Evolutionary conservation across 2,329 filamentous ascomycete species (phyloP).

Genomic region (Ascosphaera pollenicola): DNA sequence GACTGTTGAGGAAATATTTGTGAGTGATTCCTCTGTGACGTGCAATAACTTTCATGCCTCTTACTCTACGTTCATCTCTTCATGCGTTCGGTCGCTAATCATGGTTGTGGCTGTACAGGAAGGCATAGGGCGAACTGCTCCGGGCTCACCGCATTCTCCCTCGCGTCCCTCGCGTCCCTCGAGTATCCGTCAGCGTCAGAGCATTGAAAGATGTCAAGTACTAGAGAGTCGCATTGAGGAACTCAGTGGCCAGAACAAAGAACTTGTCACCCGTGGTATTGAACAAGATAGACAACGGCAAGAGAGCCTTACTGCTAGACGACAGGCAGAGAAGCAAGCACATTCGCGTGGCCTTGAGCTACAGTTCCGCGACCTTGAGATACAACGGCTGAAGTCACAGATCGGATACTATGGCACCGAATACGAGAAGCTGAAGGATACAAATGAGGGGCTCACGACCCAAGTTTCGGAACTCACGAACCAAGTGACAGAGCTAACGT

Average conservation of each 20-base stretch:
- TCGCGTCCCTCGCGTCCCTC: conserved; percentile 62
- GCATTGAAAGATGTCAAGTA: conserved; percentile 81
- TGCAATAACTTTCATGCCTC: no score
- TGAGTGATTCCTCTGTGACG: no score
- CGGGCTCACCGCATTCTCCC: conserved; percentile 64
- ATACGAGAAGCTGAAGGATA: conserved; percentile 54
- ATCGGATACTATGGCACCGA: conserved; percentile 66
- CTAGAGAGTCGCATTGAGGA: conserved; percentile 71
- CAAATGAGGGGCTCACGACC: conserved; percentile 49
- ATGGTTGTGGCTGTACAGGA: conserved; percentile 35
- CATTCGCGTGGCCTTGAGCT: conserved; percentile 47
- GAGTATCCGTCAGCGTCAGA: conserved; percentile 90
- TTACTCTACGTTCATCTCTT: no score
- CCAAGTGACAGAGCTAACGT: no score
- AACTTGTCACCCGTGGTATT: no score
- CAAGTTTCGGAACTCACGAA: no score
- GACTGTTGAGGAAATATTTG: no score
- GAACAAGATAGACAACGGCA: no score
- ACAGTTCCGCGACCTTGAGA: conserved; percentile 66
- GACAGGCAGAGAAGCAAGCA: conserved; percentile 32
- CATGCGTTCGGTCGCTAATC: neutral
- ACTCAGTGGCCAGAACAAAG: conserved; percentile 31
- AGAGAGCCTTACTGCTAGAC: conserved; percentile 16
- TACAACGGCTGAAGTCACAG: conserved; percentile 57
- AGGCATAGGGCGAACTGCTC: conserved; percentile 67